Evolutionary conservation across 2,329 filamentous ascomycete genomes (phyloP), one percentile per base, ranked within the genome.

Genomic region (Lachnellula subtilissima): DNA sequence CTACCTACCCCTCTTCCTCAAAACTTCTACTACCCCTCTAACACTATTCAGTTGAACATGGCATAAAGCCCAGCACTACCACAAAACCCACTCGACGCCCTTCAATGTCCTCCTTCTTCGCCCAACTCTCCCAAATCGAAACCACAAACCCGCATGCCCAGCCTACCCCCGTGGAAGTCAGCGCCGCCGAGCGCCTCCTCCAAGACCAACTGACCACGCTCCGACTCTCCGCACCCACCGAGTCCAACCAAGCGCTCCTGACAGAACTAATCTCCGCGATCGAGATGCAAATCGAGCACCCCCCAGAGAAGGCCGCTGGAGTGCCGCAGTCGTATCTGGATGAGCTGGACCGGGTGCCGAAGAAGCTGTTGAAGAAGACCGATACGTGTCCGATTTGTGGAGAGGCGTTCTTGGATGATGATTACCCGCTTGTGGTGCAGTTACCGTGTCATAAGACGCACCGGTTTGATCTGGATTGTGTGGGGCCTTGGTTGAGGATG

Each of bases 381-480:
- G 81, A 84, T 46, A 81, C 80, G 51, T 87, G 84, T 61, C 80
- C 83, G 43, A 86, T 87, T 68, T 87, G 84, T 71, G 82, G 81
- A 56, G 80, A 86, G 63, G 72, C 70, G 32, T 85, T 82, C 65
- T 73, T 85, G 48, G 82, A 86, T 64, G 84, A 87, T 65, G 72
- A 75, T 63, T 85, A 82, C 67, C 81, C 78, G 54, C 74, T 87
- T 2, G 83, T 87, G 12, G 84, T 87, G 28, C 78, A 84, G 73
- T 74, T 87, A 65, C 83, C 83, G 42, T 87, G 84, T 67, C 75
- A 83, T 64, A 75, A 74, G 35, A 73, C 69, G 42, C 84, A 87
- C 69, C 72, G 72, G 50, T 87, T 85, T 66, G 84, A 87, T 64
- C 70, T 87, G n/a, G 84, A 87, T 72, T 87, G 84, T 64, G 82